These are phyloP conservation scores for Kockiozyma suomiensis DNA, from an alignment of 805 yeast genomes.

Conservation along the genomic window DNA sequence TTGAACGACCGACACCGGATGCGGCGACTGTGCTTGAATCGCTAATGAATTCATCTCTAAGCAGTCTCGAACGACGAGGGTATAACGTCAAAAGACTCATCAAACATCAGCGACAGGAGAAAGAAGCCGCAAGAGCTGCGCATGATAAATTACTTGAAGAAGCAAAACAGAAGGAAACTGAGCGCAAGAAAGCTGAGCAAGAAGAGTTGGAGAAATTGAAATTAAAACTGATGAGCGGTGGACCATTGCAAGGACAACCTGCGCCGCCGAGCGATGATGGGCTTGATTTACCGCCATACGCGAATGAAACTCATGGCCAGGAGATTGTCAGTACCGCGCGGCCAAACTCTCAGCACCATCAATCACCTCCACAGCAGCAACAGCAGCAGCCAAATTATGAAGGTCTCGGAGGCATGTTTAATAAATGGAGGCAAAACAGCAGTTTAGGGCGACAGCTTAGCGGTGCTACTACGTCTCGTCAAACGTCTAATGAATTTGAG, in stretches of 20 bases:
- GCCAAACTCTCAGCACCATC: too few relatives aligned
- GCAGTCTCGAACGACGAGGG: constrained; percentile 43
- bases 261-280: constrained; percentile 10
- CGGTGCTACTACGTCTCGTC: background rate
- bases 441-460: background rate
- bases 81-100: constrained; percentile 44
- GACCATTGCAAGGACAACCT: constrained; percentile 1
- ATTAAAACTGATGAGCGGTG: constrained; percentile 2
- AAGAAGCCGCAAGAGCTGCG: constrained; percentile 26
- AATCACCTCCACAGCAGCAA: background rate
- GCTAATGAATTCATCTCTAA: constrained; percentile 40
- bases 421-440: constrained; percentile 8
- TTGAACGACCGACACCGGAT: constrained; percentile 44
- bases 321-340: background rate
- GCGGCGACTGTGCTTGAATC: constrained; percentile 45
- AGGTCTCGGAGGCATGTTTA: constrained; percentile 20
- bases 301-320: background rate
- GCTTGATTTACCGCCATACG: constrained; percentile 21
- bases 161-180: constrained; percentile 24
- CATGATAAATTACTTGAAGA: constrained; percentile 21
- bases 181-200: constrained; percentile 18
- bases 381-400: constrained; percentile 1
- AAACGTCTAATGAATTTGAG: too few relatives aligned
- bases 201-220: constrained; percentile 13
- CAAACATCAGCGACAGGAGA: constrained; percentile 34